phyloP scores from a whole-genome alignment of 2,329 filamentous ascomycete species.

The Colletotrichum lupini region DNA sequence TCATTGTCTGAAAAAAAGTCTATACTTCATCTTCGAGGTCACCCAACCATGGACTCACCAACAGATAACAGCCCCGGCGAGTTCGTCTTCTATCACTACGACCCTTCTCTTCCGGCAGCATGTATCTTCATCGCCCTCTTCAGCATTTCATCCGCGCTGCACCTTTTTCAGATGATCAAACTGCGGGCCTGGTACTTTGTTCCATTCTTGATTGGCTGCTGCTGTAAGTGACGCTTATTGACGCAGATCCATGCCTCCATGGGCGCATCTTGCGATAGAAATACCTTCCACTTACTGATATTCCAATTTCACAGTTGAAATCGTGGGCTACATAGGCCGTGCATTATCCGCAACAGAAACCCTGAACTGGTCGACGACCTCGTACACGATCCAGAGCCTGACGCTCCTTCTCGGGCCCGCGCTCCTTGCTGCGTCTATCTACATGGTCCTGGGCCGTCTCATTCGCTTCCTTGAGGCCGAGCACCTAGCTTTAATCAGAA shows the following conservation, averaged over 20 bases:
- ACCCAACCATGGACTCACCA: no score
- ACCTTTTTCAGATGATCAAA: slow-evolving; percentile 51
- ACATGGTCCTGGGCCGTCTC: slow-evolving; percentile 31
- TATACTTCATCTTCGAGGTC: no score
- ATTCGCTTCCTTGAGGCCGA: background rate
- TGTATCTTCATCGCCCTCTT: background rate
- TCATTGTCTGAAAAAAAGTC: no score
- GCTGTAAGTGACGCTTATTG: no score
- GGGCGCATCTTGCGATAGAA: no score
- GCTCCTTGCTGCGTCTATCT: slow-evolving; percentile 28
- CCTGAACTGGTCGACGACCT: background rate
- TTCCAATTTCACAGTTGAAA: no score
- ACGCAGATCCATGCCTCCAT: no score
- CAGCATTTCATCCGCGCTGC: slow-evolving; percentile 42
- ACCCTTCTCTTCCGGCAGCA: background rate
- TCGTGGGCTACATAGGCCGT: no score
- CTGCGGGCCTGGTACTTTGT: slow-evolving; percentile 62
- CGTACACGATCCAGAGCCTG: slow-evolving; percentile 15
- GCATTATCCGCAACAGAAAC: background rate
- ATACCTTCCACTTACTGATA: no score
- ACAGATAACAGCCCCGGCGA: no score
- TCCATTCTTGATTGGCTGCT: slow-evolving; percentile 60
- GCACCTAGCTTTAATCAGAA: slow-evolving; percentile 39
- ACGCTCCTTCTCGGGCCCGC: slow-evolving; percentile 22
- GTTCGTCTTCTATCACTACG: background rate